Base-by-base conservation (phyloP, 1,284 basidiomycete genomes). In the Trametes sp. region DNA sequence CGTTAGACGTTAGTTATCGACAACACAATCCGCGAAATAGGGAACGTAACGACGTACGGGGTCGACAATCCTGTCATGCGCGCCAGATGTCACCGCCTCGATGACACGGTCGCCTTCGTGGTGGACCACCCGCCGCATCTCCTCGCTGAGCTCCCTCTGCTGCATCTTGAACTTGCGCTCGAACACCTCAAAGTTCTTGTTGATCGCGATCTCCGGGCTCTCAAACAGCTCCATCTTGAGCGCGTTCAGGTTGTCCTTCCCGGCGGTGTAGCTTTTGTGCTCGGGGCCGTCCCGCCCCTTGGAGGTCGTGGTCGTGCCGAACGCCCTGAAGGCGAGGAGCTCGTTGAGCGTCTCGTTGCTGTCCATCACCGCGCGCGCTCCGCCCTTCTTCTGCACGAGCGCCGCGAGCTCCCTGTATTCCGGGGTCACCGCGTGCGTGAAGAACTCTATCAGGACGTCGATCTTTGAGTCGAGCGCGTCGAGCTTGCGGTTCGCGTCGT, bases 401-500 rank as follows among this genome's bases (percentile, higher is more conserved):
- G 53, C 59, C 8, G 62, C 57, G 8, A 73, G 62, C 35, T 59
- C 49, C 23, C 54, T 38, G 53, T 69, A 62, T 46, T 71, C 67
- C 0, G 59, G 60, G 2, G 70, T 57, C 4, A 59, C 44, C 13
- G 65, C 50, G 33, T 45, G 49, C 3, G 50, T 21, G 57, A 71
- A 69, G 31, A 68, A 52, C 44, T 63, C 54, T 19, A 65, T 33
- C 29, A 66, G 45, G n/a, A 58, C 16, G 23, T 57, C 54, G 28
- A 70, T 50, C 67, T 70, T 72, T n/a, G 63, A 53, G 29, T 71
- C 68, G 11, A 80, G 69, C 3, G 54, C 36, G 9, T 71, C 69
- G n/a, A 80, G 68, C 57, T 75, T 78, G 19, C 63, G 45, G 23
- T 78, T 76, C 1, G 75, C 75, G 13, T 69, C 61, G 51, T 79